A percentile compares a stretch with the other conserved stretches of the same genome.
Conservation (phyloP, 2,329 filamentous ascomycete genomes). For the Akanthomyces muscarius region DNA sequence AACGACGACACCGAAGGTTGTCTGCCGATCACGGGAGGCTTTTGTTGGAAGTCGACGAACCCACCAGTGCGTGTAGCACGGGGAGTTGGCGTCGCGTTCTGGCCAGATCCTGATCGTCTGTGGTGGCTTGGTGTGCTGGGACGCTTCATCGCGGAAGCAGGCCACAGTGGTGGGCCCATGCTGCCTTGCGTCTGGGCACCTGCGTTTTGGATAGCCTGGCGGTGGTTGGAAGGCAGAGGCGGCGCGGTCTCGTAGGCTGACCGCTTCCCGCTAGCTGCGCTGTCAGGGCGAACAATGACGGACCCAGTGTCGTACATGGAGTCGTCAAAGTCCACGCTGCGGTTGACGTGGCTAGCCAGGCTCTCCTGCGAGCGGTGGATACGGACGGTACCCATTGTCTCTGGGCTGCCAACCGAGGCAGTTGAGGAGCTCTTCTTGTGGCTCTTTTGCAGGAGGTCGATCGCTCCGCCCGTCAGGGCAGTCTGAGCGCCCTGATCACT, state of each 20-base stretch:
- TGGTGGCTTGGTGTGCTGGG: constrained; percentile 59
- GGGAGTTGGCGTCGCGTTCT: constrained; percentile 57
- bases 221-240: constrained; percentile 78
- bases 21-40: constrained; percentile 30
- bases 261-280: constrained; percentile 61
- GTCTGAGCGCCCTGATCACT: constrained; percentile 78
- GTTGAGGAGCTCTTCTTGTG: constrained; percentile 37
- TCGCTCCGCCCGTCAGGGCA: constrained; percentile 72
- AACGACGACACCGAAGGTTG: constrained; percentile 93
- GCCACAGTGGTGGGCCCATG: constrained; percentile 84
- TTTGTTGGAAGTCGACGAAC: constrained; percentile 47
- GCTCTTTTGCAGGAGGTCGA: constrained; percentile 59
- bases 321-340: constrained; percentile 37
- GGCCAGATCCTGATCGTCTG: constrained; percentile 43
- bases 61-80: constrained; percentile 44
- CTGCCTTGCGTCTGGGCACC: constrained; percentile 41
- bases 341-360: constrained; percentile 39
- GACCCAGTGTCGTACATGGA: constrained; percentile 33
- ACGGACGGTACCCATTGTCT: constrained; percentile 39
- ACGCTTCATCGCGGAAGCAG: constrained; percentile 66
- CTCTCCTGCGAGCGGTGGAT: constrained; percentile 48
- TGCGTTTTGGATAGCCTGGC: constrained; percentile 74
- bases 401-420: constrained; percentile 32
- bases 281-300: constrained; percentile 58
- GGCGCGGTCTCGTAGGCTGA: constrained; percentile 47